phyloP scores from a whole-genome alignment of 2,329 filamentous ascomycete species.

The Aspergillus unguis region DNA sequence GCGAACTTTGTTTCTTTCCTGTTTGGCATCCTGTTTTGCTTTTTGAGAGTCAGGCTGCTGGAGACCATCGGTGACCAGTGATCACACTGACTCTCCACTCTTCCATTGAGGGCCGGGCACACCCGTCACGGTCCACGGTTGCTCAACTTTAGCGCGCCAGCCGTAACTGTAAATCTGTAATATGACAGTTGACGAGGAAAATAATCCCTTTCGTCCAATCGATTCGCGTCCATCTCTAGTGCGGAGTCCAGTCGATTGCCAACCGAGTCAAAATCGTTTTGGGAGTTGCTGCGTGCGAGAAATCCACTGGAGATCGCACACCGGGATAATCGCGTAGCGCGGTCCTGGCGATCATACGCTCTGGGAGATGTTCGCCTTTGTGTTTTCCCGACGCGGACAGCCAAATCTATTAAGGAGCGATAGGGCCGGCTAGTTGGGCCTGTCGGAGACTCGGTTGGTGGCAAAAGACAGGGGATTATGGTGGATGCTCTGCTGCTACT shows the following conservation, averaged over 20 bases:
- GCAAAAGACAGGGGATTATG: slow-evolving; percentile 4
- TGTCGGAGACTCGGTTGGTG: not conserved
- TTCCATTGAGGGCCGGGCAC: slow-evolving; percentile 2
- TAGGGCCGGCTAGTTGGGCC: not conserved
- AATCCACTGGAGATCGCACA: not conserved
- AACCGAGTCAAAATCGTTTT: not conserved
- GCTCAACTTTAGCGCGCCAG: slow-evolving; percentile 1
- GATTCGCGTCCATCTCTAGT: not conserved
- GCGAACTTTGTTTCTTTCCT: slow-evolving; percentile 5
- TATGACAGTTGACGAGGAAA: not conserved
- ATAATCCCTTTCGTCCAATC: not conserved
- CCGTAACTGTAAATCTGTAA: slow-evolving; percentile 1
- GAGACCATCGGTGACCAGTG: not conserved
- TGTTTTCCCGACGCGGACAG: not conserved
- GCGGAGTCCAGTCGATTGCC: not conserved
- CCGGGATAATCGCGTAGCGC: not conserved
- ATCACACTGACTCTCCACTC: not conserved
- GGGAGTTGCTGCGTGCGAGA: not conserved
- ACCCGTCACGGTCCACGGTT: not conserved
- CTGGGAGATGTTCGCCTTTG: too few species aligned
- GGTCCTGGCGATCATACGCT: not conserved
- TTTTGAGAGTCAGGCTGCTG: not conserved
- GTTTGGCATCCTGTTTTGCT: not conserved
- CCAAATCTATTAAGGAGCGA: not conserved
- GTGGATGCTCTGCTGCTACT: not conserved